Percentiles rank a stretch among this genome's conserved stretches.
These are phyloP conservation scores for Colletotrichum scovillei DNA, from an alignment of 2,329 filamentous ascomycete species.

Conservation along the genomic window DNA sequence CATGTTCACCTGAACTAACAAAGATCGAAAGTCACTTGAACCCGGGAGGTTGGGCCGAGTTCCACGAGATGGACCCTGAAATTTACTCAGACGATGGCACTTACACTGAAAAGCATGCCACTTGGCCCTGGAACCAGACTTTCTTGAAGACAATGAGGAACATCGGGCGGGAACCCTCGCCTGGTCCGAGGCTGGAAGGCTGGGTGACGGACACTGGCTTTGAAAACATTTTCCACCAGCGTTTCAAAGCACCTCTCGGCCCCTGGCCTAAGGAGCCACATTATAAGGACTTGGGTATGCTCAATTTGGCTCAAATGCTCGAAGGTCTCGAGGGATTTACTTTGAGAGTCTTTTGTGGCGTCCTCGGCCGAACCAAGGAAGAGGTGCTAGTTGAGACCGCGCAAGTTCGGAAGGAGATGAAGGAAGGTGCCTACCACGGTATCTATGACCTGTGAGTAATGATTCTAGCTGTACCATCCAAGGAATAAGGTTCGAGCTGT, in stretches of 20 bases:
- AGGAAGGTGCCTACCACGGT: neutral
- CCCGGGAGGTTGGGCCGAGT: constrained; percentile 44
- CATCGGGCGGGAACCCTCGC: constrained; percentile 51
- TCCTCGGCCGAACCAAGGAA: constrained; percentile 42
- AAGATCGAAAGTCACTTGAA: neutral
- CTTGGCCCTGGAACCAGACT: constrained; percentile 48
- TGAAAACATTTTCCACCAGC: constrained; percentile 44
- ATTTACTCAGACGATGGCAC: constrained; percentile 49
- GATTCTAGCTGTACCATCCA: no score
- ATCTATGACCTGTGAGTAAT: neutral
- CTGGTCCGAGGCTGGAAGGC: constrained; percentile 35
- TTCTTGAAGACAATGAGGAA: constrained; percentile 44
- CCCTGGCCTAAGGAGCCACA: neutral
- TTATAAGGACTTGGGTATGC: constrained; percentile 45
- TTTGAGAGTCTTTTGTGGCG: constrained; percentile 42
- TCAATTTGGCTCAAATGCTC: constrained; percentile 32
- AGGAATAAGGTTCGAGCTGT: no score
- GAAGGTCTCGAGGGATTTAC: constrained; percentile 40
- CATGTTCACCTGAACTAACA: neutral
- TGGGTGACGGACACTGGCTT: constrained; percentile 51
- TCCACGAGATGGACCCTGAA: constrained; percentile 50
- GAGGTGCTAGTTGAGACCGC: constrained; percentile 44
- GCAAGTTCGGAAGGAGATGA: constrained; percentile 43
- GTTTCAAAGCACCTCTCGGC: constrained; percentile 10
- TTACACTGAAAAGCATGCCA: constrained; percentile 42